Evolutionary conservation across 2,329 filamentous ascomycete species (phyloP).

Genomic region (Aspergillus floridensis): DNA sequence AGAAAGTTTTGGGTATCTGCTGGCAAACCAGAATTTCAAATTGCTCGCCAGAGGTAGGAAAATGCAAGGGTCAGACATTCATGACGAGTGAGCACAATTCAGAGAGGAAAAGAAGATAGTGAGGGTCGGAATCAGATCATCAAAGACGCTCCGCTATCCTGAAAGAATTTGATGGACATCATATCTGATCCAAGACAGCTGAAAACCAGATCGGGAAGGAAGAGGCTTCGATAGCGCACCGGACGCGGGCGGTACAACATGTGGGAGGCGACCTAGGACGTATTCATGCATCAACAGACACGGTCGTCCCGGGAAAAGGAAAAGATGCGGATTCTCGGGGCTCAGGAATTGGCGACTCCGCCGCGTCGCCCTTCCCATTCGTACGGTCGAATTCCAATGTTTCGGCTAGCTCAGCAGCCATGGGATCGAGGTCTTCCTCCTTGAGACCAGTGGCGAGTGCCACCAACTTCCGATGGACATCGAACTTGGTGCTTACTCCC

Average conservation of each 20-base stretch:
- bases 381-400: conserved; percentile 45
- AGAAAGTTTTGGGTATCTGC: conserved; percentile 33
- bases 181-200: not conserved
- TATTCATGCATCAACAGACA: conserved; percentile 34
- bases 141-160: not conserved
- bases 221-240: not conserved
- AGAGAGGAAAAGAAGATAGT: conserved; percentile 18
- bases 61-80: not conserved
- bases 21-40: conserved; percentile 21
- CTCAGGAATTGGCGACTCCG: conserved; percentile 30
- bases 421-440: conserved; percentile 48
- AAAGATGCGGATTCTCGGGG: conserved; percentile 27
- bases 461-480: conserved; percentile 48
- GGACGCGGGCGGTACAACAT: not conserved
- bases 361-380: conserved; percentile 34
- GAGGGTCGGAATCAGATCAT: conserved; percentile 3
- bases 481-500: conserved; percentile 46
- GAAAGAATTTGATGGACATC: not conserved
- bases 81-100: conserved; percentile 5
- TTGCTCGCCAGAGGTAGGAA: conserved; percentile 20
- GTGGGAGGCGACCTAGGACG: not conserved
- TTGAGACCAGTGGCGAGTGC: conserved; percentile 47
- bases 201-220: not conserved
- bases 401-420: conserved; percentile 47
- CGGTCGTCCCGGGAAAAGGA: conserved; percentile 25